Evolutionary conservation across 2,329 filamentous ascomycete genomes (phyloP), one percentile per base, ranked within the genome.

Genomic region (Paraconiothyrium sp.): DNA sequence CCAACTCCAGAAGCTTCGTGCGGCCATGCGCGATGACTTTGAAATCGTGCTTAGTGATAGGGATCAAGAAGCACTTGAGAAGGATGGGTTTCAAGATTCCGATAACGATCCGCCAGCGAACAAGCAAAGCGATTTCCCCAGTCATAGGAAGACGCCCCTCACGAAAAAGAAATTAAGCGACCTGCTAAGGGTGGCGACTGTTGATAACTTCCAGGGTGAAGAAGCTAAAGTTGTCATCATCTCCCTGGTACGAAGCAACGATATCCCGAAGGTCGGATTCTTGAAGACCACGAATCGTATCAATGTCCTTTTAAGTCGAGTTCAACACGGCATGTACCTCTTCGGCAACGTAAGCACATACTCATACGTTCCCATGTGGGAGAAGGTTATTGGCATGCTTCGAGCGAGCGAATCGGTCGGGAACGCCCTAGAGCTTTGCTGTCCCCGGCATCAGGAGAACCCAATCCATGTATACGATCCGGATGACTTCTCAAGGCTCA

Each of bases 191-290:
- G 75, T 90, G 0, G 88, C 89, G 0, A 92, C 89, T 0, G 85
- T 92, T 0, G 89, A 92, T 72, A 93, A 93, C 65, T 93, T 92
- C 58, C 90, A 94, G 67, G 91, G 91, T 0, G 90, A 94, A 70
- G 90, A 94, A 69, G 88, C 88, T 1, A 89, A 91, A 55, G 80
- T 94, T 9, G 82, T 94, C 0, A 80, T 94, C 2, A 80, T 93
- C 0, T 91, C 89, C 0, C 79, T 94, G 0, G 90, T 92, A 0
- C 85, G 91, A 44, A 92, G 90, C 76, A 94, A 94, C 66, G 63
- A 74, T 0, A 68, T 84, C 8, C 79, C 77, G 9, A 85, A 83
- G 6, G 84, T 85, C 20, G 91, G 91, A 0, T 94, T 93, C 61
- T 79, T 94, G 0, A 84, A 79, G 30, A 89, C 88, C 0, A 79